These are phyloP conservation scores for Penicillium riverlandense DNA, from an alignment of 495 filamentous ascomycete species.

Conservation along the genomic window DNA sequence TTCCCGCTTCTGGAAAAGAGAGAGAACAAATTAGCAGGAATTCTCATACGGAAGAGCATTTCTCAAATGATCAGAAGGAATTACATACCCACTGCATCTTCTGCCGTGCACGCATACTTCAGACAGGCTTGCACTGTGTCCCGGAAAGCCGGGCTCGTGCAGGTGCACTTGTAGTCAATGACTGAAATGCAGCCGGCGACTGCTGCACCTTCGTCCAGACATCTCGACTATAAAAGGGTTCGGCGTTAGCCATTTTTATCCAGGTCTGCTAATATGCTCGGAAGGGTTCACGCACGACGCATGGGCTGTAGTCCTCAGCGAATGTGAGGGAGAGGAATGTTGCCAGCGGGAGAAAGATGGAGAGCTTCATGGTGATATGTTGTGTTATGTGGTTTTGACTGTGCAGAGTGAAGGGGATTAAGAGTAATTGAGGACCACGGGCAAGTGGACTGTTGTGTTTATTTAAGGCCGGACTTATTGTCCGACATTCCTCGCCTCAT, in stretches of 20 bases:
- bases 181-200: constrained; percentile 15
- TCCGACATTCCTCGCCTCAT: not conserved
- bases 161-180: constrained; percentile 11
- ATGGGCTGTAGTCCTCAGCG: constrained; percentile 11
- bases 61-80: not conserved
- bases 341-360: constrained; percentile 16
- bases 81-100: constrained; percentile 8
- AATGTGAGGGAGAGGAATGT: constrained; percentile 14
- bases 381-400: not conserved
- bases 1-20: constrained; percentile 1
- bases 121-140: constrained; percentile 11
- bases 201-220: constrained; percentile 6
- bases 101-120: constrained; percentile 6
- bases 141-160: constrained; percentile 11
- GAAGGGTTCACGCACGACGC: constrained; percentile 8
- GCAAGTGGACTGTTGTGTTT: not conserved
- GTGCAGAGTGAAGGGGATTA: not conserved
- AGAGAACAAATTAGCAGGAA: not conserved
- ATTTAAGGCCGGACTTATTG: not conserved
- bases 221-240: constrained; percentile 5
- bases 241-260: constrained; percentile 1
- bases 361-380: constrained; percentile 19
- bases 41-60: not conserved
- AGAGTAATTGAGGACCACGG: not conserved
- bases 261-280: not conserved